Evolutionary conservation across 2,329 filamentous ascomycete genomes (phyloP), one percentile per base, ranked within the genome.

Genomic region (Fusarium sp.): DNA sequence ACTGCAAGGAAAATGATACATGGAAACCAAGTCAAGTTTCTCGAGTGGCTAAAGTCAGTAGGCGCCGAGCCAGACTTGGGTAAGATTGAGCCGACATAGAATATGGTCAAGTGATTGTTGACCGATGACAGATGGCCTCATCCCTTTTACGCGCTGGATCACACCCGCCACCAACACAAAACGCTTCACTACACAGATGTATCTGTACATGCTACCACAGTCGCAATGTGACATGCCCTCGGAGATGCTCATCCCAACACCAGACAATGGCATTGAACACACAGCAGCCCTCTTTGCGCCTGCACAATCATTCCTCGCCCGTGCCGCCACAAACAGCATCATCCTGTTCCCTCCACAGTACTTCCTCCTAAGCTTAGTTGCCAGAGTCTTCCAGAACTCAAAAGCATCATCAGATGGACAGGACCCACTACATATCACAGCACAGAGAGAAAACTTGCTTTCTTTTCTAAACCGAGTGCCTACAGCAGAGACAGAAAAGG

Each of bases 131-230:
- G 91, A 91, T 4, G 85, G 86, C 41, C 83, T 98, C 6, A 84
- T 93, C 12, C 94, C 95, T 0, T 98, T 97, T 78, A 97, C 95
- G 0, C 89, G 94, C 59, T 98, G 96, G 96, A 87, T 98, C 62
- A 98, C 96, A 5, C 95, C 95, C 0, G 81, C 85, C 1, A 90
- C 88, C 68, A 84, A 92, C 3, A 88, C 90, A 0, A 94, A 91
- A 75, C 89, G 96, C 49, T 99, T 97, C 83, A 94, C 93, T 0
- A 98, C 95, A 1, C 95, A 98, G 79, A 98, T 98, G 95, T 99
- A 98, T 82, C 81, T 98, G 15, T 97, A 97, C 82, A 91, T 97
- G 81, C 86, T 98, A 5, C 94, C 94, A 0, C 82, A 80, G 3
- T 76, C 76, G 56, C 72, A 70, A 18, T 68, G 70, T 11, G 52